phyloP scores from a whole-genome alignment of 306 rosid genomes.

The Datisca glomerata region DNA sequence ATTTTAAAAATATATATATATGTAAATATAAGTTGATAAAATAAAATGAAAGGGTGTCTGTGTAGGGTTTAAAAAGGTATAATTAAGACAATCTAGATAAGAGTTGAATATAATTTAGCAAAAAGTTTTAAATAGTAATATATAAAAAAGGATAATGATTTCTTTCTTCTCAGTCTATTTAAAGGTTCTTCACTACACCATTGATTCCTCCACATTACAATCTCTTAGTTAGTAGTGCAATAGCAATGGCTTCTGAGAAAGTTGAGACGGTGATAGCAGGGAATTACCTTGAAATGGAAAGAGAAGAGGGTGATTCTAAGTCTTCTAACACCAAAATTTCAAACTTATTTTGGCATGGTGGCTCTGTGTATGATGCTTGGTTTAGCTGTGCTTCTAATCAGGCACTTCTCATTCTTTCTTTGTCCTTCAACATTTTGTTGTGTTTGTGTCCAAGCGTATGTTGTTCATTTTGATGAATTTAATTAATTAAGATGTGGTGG shows the following conservation, averaged over 20 bases:
- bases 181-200: constrained; percentile 21
- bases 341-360: constrained; percentile 76
- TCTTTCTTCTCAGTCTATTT: constrained; percentile 33
- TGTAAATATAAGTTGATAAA: too few species aligned
- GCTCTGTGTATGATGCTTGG: constrained; percentile 99
- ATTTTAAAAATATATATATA: too few species aligned
- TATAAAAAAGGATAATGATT: too few species aligned
- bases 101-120: too few species aligned
- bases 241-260: constrained; percentile 87
- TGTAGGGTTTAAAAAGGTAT: too few species aligned
- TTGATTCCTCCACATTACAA: constrained; percentile 22
- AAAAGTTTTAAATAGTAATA: too few species aligned
- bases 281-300: constrained; percentile 88
- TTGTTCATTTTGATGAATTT: neutral
- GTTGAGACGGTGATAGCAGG: constrained; percentile 94
- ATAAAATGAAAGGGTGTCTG: too few species aligned
- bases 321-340: constrained; percentile 45
- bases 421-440: neutral
- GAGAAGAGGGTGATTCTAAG: constrained; percentile 51
- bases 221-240: constrained; percentile 3
- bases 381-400: constrained; percentile 96
- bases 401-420: constrained; percentile 21
- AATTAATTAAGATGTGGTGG: too few species aligned
- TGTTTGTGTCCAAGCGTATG: neutral
- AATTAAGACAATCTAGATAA: too few species aligned